Conservation (phyloP, 345 rosid species). For the Eucalyptus virginea region DNA sequence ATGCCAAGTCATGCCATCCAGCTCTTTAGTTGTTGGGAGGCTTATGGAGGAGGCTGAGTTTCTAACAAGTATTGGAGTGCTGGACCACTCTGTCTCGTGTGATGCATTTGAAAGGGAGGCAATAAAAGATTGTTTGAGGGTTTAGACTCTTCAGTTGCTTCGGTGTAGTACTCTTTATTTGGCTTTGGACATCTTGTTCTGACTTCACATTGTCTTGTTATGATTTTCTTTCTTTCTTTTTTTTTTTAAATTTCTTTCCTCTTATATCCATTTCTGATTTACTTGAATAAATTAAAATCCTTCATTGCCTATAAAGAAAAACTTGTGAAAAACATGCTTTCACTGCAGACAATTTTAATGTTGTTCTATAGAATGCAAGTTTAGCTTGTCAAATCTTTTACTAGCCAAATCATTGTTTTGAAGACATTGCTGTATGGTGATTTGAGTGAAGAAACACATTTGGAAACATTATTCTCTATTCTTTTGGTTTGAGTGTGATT, state of each 20-base stretch:
- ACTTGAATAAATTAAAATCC: neutral
- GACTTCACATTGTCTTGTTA: neutral
- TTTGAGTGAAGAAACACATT: neutral
- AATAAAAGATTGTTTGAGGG: neutral
- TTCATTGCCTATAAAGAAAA: neutral
- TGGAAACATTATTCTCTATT: neutral
- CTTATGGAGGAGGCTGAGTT: neutral
- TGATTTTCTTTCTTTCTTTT: neutral
- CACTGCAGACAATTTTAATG: neutral
- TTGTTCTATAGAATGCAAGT: neutral
- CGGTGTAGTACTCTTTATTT: neutral
- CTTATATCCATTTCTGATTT: neutral
- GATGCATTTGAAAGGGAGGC: neutral
- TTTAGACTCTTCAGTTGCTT: neutral
- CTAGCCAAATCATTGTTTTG: neutral
- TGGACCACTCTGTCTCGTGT: neutral
- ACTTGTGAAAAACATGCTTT: neutral
- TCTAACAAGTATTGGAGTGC: neutral
- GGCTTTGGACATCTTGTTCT: neutral
- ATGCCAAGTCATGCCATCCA: neutral
- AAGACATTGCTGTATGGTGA: neutral
- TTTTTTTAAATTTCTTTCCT: neutral
- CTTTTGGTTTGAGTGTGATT: neutral
- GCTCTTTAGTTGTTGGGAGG: neutral
- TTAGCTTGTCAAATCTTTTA: neutral